These are phyloP conservation scores for Discostella stelligera DNA, from an alignment of 352 stramenopile genomes.

Conservation along the genomic window DNA sequence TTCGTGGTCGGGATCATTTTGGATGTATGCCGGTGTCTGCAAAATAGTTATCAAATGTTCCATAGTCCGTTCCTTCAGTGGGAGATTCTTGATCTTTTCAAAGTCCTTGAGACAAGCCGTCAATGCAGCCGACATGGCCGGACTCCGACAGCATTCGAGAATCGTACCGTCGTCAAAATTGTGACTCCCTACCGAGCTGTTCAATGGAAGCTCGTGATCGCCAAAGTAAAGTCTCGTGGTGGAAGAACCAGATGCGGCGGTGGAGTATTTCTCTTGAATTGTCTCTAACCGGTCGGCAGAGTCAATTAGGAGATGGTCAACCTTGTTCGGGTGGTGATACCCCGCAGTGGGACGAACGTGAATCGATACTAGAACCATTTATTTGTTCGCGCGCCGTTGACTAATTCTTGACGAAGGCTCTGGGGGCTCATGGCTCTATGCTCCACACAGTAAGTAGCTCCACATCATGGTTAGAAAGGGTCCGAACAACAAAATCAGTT, in stretches of 20 bases:
- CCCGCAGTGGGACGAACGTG: conserved; percentile 39
- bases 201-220: conserved; percentile 50
- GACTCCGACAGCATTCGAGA: conserved; percentile 58
- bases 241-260: conserved; percentile 19
- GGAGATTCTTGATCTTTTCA: conserved; percentile 45
- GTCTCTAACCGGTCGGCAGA: conserved; percentile 48
- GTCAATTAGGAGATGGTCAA: conserved; percentile 52
- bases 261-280: conserved; percentile 55
- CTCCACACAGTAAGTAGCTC: too few relatives aligned
- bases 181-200: conserved; percentile 58
- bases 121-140: conserved; percentile 40
- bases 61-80: conserved; percentile 23
- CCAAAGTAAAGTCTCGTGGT: conserved; percentile 46
- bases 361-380: conserved; percentile 53
- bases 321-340: conserved; percentile 52
- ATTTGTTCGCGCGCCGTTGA: too few relatives aligned
- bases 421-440: too few relatives aligned
- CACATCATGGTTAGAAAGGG: too few relatives aligned
- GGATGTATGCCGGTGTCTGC: conserved; percentile 25
- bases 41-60: conserved; percentile 43
- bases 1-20: conserved; percentile 28
- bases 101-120: conserved; percentile 59
- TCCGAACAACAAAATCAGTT: too few relatives aligned
- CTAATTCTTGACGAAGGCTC: too few relatives aligned
- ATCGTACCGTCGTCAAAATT: conserved; percentile 53